Percentiles rank a stretch among this genome's conserved stretches.
Conservation (phyloP, 2,329 filamentous ascomycete species). For the Cercospora berteroae region DNA sequence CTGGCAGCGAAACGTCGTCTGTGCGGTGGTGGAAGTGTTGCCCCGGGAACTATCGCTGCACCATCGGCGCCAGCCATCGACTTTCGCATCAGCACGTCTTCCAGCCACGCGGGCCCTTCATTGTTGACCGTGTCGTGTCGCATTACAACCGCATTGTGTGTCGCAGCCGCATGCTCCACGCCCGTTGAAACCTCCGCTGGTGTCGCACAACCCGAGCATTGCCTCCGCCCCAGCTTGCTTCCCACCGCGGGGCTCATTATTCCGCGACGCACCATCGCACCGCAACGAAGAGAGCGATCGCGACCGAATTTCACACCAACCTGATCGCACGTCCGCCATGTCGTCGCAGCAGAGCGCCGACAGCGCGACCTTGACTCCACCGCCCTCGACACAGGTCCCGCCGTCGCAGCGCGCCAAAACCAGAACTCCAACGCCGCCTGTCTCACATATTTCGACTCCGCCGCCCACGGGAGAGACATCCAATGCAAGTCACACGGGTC, state of each 20-base stretch:
- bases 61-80: not conserved
- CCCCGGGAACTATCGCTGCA: not conserved
- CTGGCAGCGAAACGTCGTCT: not conserved
- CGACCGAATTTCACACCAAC: not conserved
- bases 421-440: conserved; percentile 53
- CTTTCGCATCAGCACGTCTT: not conserved
- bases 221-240: not conserved
- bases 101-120: not conserved
- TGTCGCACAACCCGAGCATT: not conserved
- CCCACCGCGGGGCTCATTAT: not conserved
- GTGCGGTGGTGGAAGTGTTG: not conserved
- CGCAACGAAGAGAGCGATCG: not conserved
- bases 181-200: not conserved
- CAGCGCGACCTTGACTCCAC: conserved; percentile 54
- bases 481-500: conserved; percentile 18
- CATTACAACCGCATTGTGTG: not conserved
- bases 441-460: conserved; percentile 50
- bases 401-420: conserved; percentile 36
- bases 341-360: conserved; percentile 10
- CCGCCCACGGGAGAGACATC: conserved; percentile 42
- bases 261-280: not conserved
- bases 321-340: not conserved
- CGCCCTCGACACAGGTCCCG: conserved; percentile 60
- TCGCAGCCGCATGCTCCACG: not conserved
- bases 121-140: not conserved